phyloP scores from a whole-genome alignment of 768 basidiomycete genomes.

The Termitomyces sp. region DNA sequence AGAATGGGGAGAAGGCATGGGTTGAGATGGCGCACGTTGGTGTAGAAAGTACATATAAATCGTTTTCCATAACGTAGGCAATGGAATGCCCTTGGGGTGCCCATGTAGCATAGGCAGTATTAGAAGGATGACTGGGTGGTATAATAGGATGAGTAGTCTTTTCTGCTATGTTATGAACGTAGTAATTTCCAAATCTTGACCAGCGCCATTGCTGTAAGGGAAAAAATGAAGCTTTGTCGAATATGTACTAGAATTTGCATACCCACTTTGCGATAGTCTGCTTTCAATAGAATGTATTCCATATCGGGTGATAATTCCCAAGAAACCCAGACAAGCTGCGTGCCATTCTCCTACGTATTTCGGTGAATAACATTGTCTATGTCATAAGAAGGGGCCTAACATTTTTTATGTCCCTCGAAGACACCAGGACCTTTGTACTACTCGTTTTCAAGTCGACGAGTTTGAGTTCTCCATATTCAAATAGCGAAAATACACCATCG shows the following conservation, averaged over 20 bases:
- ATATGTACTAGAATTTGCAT: no score
- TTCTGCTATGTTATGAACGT: conserved; percentile 74
- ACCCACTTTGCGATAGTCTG: conserved; percentile 65
- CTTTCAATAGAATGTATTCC: conserved; percentile 80
- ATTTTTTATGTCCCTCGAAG: conserved; percentile 53
- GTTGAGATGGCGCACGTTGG: conserved; percentile 42
- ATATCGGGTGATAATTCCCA: conserved; percentile 92
- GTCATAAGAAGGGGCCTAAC: conserved; percentile 31
- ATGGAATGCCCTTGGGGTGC: conserved; percentile 79
- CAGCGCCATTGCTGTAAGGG: conserved; percentile 84
- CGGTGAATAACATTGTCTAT: not conserved
- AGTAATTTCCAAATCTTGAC: conserved; percentile 89
- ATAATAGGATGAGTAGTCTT: conserved; percentile 67
- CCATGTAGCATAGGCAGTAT: conserved; percentile 80
- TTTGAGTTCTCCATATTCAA: conserved; percentile 57
- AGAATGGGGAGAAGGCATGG: not conserved
- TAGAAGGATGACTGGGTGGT: conserved; percentile 62
- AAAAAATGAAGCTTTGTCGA: not conserved
- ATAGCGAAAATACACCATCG: conserved; percentile 84
- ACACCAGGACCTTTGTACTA: conserved; percentile 55
- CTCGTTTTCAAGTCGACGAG: conserved; percentile 81
- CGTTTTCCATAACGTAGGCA: conserved; percentile 82
- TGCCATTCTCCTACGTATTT: conserved; percentile 44
- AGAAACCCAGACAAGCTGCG: conserved; percentile 38
- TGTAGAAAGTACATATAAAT: conserved; percentile 78